Evolutionary conservation across 805 yeast species (phyloP).

Genomic region (Torulaspora delbrueckii): DNA sequence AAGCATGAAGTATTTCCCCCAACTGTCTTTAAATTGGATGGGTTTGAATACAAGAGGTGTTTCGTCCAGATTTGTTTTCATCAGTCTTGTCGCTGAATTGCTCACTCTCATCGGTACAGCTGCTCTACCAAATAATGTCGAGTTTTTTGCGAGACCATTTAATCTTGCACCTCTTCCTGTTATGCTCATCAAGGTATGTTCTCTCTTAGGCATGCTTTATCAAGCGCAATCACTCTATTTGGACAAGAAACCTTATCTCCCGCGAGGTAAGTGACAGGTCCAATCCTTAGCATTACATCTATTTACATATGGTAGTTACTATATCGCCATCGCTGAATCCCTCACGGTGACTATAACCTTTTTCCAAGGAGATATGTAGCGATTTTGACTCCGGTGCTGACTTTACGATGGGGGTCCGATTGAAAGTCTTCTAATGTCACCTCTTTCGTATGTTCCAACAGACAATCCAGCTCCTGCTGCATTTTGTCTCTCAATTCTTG

Average conservation of each 20-base stretch:
- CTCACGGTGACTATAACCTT: conserved; percentile 13
- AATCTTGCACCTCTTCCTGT: conserved; percentile 25
- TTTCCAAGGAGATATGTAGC: conserved; percentile 63
- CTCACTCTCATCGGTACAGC: conserved; percentile 5
- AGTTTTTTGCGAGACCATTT: conserved; percentile 23
- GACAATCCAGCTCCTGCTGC: conserved; percentile 58
- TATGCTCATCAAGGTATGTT: conserved; percentile 14
- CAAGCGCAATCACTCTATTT: conserved; percentile 30
- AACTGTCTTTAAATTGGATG: conserved; percentile 39
- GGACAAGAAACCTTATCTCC: conserved; percentile 20
- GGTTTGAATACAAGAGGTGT: conserved; percentile 32
- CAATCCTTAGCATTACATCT: not conserved
- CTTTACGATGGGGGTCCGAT: conserved; percentile 52
- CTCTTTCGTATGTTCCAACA: conserved; percentile 48
- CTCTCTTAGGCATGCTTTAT: conserved; percentile 17
- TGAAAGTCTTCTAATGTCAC: conserved; percentile 59
- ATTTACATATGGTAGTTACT: not conserved
- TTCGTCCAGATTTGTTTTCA: conserved; percentile 24
- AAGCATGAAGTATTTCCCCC: conserved; percentile 38
- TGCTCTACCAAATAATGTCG: not conserved
- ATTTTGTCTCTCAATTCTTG: conserved; percentile 50
- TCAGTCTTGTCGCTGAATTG: conserved; percentile 10
- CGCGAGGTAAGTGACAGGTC: conserved; percentile 11
- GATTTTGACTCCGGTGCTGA: conserved; percentile 57
- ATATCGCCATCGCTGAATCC: not conserved